Conservation (phyloP, 495 filamentous ascomycete species). For the Penicillium paxilli region DNA sequence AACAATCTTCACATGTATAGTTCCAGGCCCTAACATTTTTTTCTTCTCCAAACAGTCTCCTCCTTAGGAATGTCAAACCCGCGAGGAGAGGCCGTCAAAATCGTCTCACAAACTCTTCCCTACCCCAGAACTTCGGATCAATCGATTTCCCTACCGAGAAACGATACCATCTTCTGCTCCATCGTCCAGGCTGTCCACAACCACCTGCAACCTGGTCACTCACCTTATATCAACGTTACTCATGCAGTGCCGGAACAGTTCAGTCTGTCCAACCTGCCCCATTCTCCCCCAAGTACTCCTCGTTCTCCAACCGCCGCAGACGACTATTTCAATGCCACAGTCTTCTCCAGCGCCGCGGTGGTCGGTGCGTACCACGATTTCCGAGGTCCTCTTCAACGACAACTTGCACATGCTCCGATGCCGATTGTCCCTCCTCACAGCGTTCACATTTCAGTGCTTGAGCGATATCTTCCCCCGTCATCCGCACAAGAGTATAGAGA, state of each 20-base stretch:
- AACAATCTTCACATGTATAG: not conserved
- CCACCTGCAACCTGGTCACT: conserved; percentile 43
- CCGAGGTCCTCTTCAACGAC: conserved; percentile 44
- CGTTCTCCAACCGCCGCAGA: conserved; percentile 45
- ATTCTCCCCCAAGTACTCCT: conserved; percentile 60
- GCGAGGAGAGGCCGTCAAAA: conserved; percentile 48
- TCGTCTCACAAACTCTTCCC: conserved; percentile 64
- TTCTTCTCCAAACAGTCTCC: conserved; percentile 27
- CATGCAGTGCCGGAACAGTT: conserved; percentile 64
- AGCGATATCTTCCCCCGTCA: conserved; percentile 70
- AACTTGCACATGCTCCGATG: conserved; percentile 48
- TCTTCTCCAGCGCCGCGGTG: conserved; percentile 59
- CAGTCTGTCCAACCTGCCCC: conserved; percentile 60
- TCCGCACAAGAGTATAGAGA: conserved; percentile 59
- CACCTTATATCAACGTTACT: conserved; percentile 61
- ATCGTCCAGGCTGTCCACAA: conserved; percentile 57
- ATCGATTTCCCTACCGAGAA: conserved; percentile 27
- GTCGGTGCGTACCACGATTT: conserved; percentile 58
- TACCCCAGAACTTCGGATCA: conserved; percentile 56
- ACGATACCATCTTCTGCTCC: conserved; percentile 44
- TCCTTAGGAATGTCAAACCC: conserved; percentile 36
- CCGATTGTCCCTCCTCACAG: conserved; percentile 65
- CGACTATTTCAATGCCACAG: conserved; percentile 56
- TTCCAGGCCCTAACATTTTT: conserved; percentile 2
- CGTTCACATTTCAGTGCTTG: conserved; percentile 64